Conservation (phyloP, 2,329 filamentous ascomycete species). For the Aspergillus vadensis region DNA sequence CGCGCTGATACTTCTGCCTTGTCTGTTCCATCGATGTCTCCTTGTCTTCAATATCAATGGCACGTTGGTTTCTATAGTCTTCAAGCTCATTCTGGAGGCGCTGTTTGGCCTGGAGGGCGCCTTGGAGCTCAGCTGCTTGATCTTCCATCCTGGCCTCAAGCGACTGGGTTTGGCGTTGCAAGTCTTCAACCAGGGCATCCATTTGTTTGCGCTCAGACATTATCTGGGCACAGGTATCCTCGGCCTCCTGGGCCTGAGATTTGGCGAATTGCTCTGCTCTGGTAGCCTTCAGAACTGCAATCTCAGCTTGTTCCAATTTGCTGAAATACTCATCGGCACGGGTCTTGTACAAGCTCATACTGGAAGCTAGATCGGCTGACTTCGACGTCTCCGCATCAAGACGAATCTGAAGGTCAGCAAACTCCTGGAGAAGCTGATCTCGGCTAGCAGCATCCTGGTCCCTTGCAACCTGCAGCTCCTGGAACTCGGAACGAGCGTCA, state of each 20-base stretch:
- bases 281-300: slow-evolving; percentile 87
- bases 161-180: slow-evolving; percentile 85
- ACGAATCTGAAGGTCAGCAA: slow-evolving; percentile 88
- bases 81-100: slow-evolving; percentile 95
- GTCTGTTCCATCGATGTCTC: slow-evolving; percentile 96
- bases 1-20: slow-evolving; percentile 92
- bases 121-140: slow-evolving; percentile 83
- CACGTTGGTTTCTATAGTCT: slow-evolving; percentile 91
- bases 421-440: slow-evolving; percentile 86
- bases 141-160: slow-evolving; percentile 92
- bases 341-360: slow-evolving; percentile 84
- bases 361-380: slow-evolving; percentile 78
- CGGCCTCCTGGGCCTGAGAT: slow-evolving; percentile 82
- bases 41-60: slow-evolving; percentile 96
- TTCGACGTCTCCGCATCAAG: slow-evolving; percentile 87
- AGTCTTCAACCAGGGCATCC: slow-evolving; percentile 81
- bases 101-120: slow-evolving; percentile 85
- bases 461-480: slow-evolving; percentile 73
- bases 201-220: slow-evolving; percentile 92
- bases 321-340: slow-evolving; percentile 95
- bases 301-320: slow-evolving; percentile 95
- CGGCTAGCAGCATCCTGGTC: slow-evolving; percentile 89
- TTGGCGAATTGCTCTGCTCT: slow-evolving; percentile 94
- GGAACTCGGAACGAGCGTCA: slow-evolving; percentile 78
- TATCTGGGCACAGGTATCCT: slow-evolving; percentile 85